Evolutionary conservation across 2,329 filamentous ascomycete species (phyloP).

Genomic region (Fusarium sp.): DNA sequence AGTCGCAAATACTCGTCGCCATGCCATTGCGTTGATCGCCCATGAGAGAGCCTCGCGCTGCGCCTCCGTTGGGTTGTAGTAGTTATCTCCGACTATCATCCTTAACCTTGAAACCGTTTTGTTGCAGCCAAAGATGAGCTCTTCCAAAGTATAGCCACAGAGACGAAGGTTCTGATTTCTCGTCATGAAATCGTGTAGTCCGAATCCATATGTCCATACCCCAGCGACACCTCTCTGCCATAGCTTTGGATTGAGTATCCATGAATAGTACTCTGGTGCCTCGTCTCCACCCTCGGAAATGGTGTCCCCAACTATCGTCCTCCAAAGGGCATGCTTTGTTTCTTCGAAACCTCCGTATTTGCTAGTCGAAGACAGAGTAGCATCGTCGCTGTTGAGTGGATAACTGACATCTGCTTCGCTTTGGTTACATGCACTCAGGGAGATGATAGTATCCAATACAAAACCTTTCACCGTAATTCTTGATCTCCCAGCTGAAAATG

Average conservation of each 20-base stretch:
- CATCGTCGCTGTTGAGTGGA: not conserved
- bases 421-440: not conserved
- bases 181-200: constrained; percentile 1
- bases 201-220: not conserved
- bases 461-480: not conserved
- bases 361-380: too few relatives aligned
- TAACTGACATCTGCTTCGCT: not conserved
- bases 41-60: not conserved
- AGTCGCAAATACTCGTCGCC: not conserved
- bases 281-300: not conserved
- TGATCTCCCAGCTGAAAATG: not conserved
- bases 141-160: not conserved
- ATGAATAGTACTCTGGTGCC: not conserved
- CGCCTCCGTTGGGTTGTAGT: not conserved
- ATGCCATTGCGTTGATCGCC: constrained; percentile 18
- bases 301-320: constrained; percentile 9
- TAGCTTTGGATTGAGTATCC: not conserved
- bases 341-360: not conserved
- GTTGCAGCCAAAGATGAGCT: not conserved
- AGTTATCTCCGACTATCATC: not conserved
- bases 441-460: not conserved
- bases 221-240: constrained; percentile 5
- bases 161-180: not conserved
- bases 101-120: not conserved
- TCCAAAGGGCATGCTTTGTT: not conserved